Percentiles rank a stretch among this genome's conserved stretches.
Evolutionary conservation across 192 early-diverging fungal species (phyloP).

Genomic region (Allomyces javanicus): DNA sequence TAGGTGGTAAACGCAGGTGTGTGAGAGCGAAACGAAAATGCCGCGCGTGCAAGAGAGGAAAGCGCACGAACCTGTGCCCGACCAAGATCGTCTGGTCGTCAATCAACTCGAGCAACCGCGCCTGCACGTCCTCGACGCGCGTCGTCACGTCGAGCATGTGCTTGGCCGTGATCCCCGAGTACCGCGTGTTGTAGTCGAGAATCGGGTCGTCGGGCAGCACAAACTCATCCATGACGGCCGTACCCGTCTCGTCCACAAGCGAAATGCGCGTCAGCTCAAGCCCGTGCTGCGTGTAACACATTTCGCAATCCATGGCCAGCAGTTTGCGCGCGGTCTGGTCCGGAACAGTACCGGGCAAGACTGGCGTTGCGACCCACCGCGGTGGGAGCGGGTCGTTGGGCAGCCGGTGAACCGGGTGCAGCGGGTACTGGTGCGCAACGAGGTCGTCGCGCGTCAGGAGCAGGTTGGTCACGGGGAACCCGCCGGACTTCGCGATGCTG

Average conservation of each 20-base stretch:
- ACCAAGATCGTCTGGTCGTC: slow-evolving; percentile 24
- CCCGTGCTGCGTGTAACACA: slow-evolving; percentile 20
- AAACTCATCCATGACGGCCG: slow-evolving; percentile 22
- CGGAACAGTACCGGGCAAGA: too few relatives aligned
- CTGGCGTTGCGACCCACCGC: too few relatives aligned
- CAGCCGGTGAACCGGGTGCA: not conserved
- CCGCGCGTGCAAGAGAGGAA: not conserved
- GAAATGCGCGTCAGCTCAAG: slow-evolving; percentile 29
- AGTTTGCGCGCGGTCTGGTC: slow-evolving; percentile 2
- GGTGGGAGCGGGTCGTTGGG: not conserved
- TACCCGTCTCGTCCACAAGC: slow-evolving; percentile 18
- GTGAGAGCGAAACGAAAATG: not conserved
- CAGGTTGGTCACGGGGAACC: slow-evolving; percentile 13
- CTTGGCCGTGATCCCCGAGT: slow-evolving; percentile 30
- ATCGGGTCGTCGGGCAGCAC: slow-evolving; percentile 30
- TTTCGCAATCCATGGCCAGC: slow-evolving; percentile 41
- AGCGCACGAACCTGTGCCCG: slow-evolving; percentile 13
- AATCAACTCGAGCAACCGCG: slow-evolving; percentile 16
- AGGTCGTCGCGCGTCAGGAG: slow-evolving; percentile 19
- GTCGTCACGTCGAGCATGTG: slow-evolving; percentile 17
- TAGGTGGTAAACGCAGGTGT: not conserved
- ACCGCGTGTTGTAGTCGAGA: slow-evolving; percentile 30
- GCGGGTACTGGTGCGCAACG: slow-evolving; percentile 17
- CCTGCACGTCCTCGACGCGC: slow-evolving; percentile 23
- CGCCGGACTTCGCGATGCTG: slow-evolving; percentile 17